Conservation (phyloP, 805 yeast genomes). For the Saccharomycopsis amapae region DNA sequence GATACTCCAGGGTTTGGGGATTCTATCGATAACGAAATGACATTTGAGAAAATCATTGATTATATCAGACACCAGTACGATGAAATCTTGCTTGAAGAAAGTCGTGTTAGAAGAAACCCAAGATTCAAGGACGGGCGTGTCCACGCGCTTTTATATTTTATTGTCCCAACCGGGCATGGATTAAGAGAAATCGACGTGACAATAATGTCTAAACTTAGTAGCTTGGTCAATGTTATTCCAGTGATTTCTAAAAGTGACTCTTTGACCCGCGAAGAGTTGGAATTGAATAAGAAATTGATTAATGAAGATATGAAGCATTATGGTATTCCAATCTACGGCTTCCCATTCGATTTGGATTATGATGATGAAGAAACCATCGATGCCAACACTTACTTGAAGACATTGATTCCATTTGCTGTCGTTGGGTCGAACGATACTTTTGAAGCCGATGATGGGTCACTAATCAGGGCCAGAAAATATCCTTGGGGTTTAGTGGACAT, state of each 20-base stretch:
- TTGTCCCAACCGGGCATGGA: conserved; percentile 82
- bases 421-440: conserved; percentile 63
- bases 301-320: conserved; percentile 68
- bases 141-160: conserved; percentile 67
- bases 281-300: conserved; percentile 64
- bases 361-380: conserved; percentile 58
- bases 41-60: conserved; percentile 66
- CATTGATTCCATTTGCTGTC: conserved; percentile 58
- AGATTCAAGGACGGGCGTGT: conserved; percentile 79
- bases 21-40: conserved; percentile 57
- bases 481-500: conserved; percentile 56
- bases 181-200: conserved; percentile 70
- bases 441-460: conserved; percentile 35
- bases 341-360: conserved; percentile 52
- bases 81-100: conserved; percentile 73
- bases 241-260: conserved; percentile 83
- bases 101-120: conserved; percentile 77
- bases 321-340: conserved; percentile 65
- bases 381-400: conserved; percentile 57
- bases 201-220: conserved; percentile 70
- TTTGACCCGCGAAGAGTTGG: conserved; percentile 69
- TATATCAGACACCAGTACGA: conserved; percentile 77
- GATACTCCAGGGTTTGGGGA: conserved; percentile 85
- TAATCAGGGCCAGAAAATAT: conserved; percentile 45
- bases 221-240: conserved; percentile 79